These are phyloP conservation scores for Asterophora parasitica DNA, from an alignment of 768 basidiomycete species.

Conservation along the genomic window DNA sequence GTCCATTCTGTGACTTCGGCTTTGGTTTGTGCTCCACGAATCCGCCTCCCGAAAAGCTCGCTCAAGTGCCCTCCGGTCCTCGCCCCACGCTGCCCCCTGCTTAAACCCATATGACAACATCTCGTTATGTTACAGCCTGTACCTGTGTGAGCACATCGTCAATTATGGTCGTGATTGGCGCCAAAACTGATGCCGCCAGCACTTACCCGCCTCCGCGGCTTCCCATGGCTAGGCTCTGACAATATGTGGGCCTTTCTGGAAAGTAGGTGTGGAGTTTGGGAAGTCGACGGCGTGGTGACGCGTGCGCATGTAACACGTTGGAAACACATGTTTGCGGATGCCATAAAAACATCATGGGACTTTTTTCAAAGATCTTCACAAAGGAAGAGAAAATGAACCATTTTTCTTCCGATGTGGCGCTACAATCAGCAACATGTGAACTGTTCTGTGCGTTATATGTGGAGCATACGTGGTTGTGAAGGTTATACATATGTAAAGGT, in stretches of 20 bases:
- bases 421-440: too few species aligned
- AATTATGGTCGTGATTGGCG: background rate
- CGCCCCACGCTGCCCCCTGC: slow-evolving; percentile 24
- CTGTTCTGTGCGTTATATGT: background rate
- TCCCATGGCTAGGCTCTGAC: background rate
- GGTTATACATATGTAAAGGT: background rate
- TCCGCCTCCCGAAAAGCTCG: slow-evolving; percentile 17
- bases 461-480: too few species aligned
- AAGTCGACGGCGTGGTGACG: too few species aligned
- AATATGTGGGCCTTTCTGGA: background rate
- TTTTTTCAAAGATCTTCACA: too few species aligned
- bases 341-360: too few species aligned
- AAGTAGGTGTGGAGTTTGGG: background rate
- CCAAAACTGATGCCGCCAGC: background rate
- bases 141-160: slow-evolving; percentile 8
- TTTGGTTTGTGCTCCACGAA: background rate
- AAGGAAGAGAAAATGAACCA: too few species aligned
- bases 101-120: slow-evolving; percentile 27
- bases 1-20: too few species aligned
- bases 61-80: slow-evolving; percentile 25
- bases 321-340: too few species aligned
- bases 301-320: too few species aligned
- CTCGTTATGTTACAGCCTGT: slow-evolving; percentile 18
- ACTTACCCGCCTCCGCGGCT: slow-evolving; percentile 2
- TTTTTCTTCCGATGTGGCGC: too few species aligned